Conservation (phyloP, 1,139 yeast genomes). For the Wickerhamomyces sp. region DNA sequence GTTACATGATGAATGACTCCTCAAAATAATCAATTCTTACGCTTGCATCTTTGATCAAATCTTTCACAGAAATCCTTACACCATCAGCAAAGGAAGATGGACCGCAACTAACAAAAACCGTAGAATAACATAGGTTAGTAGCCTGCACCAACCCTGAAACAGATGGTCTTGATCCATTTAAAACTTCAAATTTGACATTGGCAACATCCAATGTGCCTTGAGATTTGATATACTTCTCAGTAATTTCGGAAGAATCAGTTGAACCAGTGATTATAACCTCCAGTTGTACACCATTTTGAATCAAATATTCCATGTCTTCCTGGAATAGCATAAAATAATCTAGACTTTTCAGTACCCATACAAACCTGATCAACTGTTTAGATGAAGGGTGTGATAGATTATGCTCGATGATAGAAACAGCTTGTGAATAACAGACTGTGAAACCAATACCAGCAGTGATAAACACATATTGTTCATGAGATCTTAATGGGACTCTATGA, state of each 20-base stretch:
- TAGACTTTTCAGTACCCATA: constrained; percentile 24
- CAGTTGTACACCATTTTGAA: constrained; percentile 17
- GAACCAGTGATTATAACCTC: constrained; percentile 20
- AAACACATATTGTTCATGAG: constrained; percentile 50
- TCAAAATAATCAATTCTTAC: constrained; percentile 36
- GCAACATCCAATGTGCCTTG: constrained; percentile 1
- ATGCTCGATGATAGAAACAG: constrained; percentile 16
- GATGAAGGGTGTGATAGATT: constrained; percentile 2
- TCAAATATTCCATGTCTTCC: constrained; percentile 22
- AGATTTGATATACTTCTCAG: background rate
- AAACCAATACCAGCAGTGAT: constrained; percentile 73
- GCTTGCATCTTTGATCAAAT: constrained; percentile 20
- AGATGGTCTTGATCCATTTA: constrained; percentile 18
- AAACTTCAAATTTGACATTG: constrained; percentile 2
- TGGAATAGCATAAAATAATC: constrained; percentile 17
- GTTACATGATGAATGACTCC: constrained; percentile 34
- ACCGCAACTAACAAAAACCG: constrained; percentile 39
- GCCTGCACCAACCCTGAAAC: constrained; percentile 9
- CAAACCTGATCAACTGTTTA: constrained; percentile 16
- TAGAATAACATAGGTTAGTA: constrained; percentile 10
- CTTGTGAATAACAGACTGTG: constrained; percentile 33
- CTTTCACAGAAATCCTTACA: constrained; percentile 30
- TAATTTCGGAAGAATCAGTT: background rate
- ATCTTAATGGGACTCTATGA: constrained; percentile 41
- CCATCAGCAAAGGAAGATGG: constrained; percentile 37